Conservation (phyloP, 2,329 filamentous ascomycete genomes). For the Ophidiomyces ophidiicola region DNA sequence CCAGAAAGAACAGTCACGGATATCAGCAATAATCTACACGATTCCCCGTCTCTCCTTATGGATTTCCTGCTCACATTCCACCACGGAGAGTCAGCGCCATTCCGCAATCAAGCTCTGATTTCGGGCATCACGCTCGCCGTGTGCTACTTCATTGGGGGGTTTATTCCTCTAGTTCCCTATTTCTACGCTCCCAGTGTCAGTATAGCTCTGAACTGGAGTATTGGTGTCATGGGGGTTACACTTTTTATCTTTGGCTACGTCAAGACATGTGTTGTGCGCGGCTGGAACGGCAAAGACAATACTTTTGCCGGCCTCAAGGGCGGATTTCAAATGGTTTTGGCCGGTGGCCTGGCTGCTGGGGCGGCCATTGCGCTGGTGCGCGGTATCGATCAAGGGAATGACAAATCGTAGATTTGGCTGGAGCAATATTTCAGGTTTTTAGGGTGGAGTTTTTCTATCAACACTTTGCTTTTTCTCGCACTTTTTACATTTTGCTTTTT, state of each 20-base stretch:
- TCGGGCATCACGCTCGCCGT: slow-evolving; percentile 55
- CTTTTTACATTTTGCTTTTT: too few species aligned
- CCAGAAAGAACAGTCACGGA: slow-evolving; percentile 26
- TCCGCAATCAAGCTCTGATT: slow-evolving; percentile 36
- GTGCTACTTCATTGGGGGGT: slow-evolving; percentile 58
- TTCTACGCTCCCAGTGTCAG: slow-evolving; percentile 43
- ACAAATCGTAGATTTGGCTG: too few species aligned
- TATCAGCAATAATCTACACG: slow-evolving; percentile 28
- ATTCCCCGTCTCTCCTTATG: slow-evolving; percentile 30
- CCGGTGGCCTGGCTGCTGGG: slow-evolving; percentile 54
- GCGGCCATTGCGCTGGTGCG: slow-evolving; percentile 53
- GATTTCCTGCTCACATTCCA: slow-evolving; percentile 40
- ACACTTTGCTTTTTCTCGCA: too few species aligned
- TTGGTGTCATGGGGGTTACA: slow-evolving; percentile 33
- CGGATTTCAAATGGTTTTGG: slow-evolving; percentile 51
- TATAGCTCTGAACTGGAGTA: slow-evolving; percentile 39
- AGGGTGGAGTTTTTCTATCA: too few species aligned
- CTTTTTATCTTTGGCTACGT: slow-evolving; percentile 33
- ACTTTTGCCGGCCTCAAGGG: slow-evolving; percentile 45
- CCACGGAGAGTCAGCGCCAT: slow-evolving; percentile 35
- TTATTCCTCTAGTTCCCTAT: slow-evolving; percentile 61
- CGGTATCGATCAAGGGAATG: slow-evolving; percentile 42
- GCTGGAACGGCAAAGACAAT: slow-evolving; percentile 35
- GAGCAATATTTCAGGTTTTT: too few species aligned
- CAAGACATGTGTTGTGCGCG: slow-evolving; percentile 37